Conservation (phyloP, 768 basidiomycete species). For the Auricularia sp. region DNA sequence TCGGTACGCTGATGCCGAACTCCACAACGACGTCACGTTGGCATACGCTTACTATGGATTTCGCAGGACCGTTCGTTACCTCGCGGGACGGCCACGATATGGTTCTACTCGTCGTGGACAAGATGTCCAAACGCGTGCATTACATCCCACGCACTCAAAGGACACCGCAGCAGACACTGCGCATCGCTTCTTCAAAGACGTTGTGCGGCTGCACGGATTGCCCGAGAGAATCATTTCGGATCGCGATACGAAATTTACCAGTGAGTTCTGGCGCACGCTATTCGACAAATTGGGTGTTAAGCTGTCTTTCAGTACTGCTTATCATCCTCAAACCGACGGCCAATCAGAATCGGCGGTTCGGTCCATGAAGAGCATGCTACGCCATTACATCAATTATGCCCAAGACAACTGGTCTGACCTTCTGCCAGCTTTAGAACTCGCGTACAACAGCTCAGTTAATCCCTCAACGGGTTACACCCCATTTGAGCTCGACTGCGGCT, state of each 20-base stretch:
- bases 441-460: slow-evolving; percentile 20
- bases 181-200: slow-evolving; percentile 15
- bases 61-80: neutral
- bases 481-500: slow-evolving; percentile 10
- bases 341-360: slow-evolving; percentile 9
- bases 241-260: slow-evolving; percentile 24
- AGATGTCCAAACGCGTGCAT: neutral
- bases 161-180: slow-evolving; percentile 7
- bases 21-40: neutral
- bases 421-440: slow-evolving; percentile 22
- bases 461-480: slow-evolving; percentile 21
- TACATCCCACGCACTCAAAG: neutral
- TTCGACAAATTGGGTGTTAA: slow-evolving; percentile 16
- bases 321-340: slow-evolving; percentile 30
- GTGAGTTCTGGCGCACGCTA: slow-evolving; percentile 21
- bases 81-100: neutral
- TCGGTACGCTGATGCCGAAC: neutral
- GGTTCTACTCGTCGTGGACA: neutral
- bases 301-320: slow-evolving; percentile 24
- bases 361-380: slow-evolving; percentile 5
- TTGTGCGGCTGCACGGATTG: slow-evolving; percentile 19
- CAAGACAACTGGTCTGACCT: slow-evolving; percentile 26
- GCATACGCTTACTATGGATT: neutral
- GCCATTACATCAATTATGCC: slow-evolving; percentile 16
- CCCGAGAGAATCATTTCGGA: slow-evolving; percentile 22